A percentile compares a stretch with the other conserved stretches of the same genome.
Conservation (phyloP, 1,284 basidiomycete genomes). For the Austropuccinia psidii region DNA sequence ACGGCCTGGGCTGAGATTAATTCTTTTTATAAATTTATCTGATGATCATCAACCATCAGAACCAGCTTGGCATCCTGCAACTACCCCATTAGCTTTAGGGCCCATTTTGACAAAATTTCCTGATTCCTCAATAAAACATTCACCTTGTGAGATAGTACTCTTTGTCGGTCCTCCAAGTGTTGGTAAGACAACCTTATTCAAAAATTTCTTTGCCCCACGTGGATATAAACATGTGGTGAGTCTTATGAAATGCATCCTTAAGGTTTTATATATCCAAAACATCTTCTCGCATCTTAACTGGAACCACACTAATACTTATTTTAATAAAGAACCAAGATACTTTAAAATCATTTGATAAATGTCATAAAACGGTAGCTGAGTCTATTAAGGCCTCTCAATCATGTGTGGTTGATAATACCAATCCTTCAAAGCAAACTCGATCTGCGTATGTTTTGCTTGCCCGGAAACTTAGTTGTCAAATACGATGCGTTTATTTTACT, state of each 20-base stretch:
- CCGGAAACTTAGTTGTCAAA: background rate
- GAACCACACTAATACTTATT: background rate
- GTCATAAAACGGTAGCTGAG: constrained; percentile 60
- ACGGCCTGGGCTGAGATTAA: background rate
- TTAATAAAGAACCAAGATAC: constrained; percentile 64
- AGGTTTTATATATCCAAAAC: constrained; percentile 32
- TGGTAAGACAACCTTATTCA: constrained; percentile 78
- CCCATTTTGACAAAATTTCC: constrained; percentile 20
- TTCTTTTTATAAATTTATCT: background rate
- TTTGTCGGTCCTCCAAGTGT: constrained; percentile 81
- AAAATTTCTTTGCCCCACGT: constrained; percentile 59
- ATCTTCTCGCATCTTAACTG: background rate
- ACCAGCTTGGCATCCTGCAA: constrained; percentile 59
- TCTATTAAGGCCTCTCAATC: constrained; percentile 57
- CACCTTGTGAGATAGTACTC: constrained; percentile 57
- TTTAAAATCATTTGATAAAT: constrained; percentile 64
- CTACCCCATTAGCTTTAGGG: constrained; percentile 55
- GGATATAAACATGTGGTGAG: constrained; percentile 63
- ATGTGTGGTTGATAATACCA: constrained; percentile 62
- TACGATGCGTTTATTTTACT: constrained; percentile 59
- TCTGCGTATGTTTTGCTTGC: constrained; percentile 56
- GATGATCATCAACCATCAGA: constrained; percentile 47
- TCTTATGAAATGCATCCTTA: constrained; percentile 22
- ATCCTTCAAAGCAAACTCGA: constrained; percentile 44
- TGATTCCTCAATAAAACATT: constrained; percentile 41